Conservation (phyloP, 345 rosid species). For the Gossypium turneri region DNA sequence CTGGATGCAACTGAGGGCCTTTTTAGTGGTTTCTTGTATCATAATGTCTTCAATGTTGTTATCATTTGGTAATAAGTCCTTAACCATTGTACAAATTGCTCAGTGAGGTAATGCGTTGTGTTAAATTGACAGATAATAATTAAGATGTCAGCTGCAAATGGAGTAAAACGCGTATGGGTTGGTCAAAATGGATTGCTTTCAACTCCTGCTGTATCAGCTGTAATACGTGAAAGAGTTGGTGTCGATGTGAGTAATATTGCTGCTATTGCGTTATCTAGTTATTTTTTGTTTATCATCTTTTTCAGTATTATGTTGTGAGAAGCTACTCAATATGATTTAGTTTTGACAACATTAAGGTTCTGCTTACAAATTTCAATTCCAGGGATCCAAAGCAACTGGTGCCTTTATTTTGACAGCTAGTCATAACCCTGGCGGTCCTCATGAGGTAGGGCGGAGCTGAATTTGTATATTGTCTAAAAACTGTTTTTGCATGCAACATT, state of each 20-base stretch:
- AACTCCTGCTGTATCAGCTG: constrained; percentile 99
- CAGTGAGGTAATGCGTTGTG: neutral
- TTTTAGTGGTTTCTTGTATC: neutral
- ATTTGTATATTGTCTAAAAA: neutral
- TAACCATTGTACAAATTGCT: neutral
- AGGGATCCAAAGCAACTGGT: constrained; percentile 95
- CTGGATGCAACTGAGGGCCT: neutral
- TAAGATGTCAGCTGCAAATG: constrained; percentile 96
- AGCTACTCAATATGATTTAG: constrained; percentile 1
- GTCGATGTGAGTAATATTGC: constrained; percentile 60
- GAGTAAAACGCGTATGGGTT: constrained; percentile 90
- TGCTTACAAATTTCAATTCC: constrained; percentile 28
- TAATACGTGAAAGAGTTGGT: constrained; percentile 90
- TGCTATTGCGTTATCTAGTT: neutral
- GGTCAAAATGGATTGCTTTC: constrained; percentile 94
- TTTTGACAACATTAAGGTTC: constrained; percentile 17
- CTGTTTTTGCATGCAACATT: neutral
- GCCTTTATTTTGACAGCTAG: constrained; percentile 98
- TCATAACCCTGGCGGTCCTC: constrained; percentile 99
- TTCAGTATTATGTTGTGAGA: constrained; percentile 10
- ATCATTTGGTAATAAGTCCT: neutral
- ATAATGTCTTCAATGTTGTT: neutral
- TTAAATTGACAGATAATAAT: constrained; percentile 58
- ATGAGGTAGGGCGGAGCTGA: constrained; percentile 51
- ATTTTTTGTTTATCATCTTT: neutral